Conservation (phyloP, 2,329 filamentous ascomycete species). For the Fusarium vanettenii region DNA sequence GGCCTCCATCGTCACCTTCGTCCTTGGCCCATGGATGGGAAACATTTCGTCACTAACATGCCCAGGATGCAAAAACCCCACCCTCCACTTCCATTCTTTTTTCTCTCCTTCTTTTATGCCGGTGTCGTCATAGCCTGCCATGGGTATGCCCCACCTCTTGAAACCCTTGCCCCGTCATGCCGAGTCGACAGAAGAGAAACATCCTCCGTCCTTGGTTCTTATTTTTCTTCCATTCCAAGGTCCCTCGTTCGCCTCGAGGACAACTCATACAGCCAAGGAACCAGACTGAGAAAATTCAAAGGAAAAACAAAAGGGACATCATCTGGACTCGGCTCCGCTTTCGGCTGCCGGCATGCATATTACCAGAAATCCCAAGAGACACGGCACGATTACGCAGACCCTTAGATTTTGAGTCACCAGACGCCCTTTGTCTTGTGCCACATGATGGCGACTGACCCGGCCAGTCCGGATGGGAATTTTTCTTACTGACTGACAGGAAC, state of each 20-base stretch:
- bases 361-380: background rate
- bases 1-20: background rate
- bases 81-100: background rate
- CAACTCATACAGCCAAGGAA: background rate
- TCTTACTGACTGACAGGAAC: conserved; percentile 17
- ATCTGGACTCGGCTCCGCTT: conserved; percentile 1
- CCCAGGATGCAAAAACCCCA: background rate
- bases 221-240: background rate
- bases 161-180: conserved; percentile 23
- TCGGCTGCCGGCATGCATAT: conserved; percentile 1
- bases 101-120: conserved; percentile 3
- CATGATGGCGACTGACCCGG: conserved; percentile 10
- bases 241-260: background rate
- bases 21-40: background rate
- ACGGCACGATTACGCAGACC: conserved; percentile 27
- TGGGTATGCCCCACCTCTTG: conserved; percentile 16
- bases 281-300: background rate
- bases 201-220: conserved; percentile 31
- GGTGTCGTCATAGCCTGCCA: conserved; percentile 35
- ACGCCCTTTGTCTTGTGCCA: conserved; percentile 25
- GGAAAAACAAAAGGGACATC: conserved; percentile 4
- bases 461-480: background rate
- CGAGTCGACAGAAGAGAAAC: background rate
- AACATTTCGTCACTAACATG: background rate
- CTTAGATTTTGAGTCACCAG: conserved; percentile 33